Base-by-base conservation (phyloP, 331 rosid genomes). In the Malus hybrid region DNA sequence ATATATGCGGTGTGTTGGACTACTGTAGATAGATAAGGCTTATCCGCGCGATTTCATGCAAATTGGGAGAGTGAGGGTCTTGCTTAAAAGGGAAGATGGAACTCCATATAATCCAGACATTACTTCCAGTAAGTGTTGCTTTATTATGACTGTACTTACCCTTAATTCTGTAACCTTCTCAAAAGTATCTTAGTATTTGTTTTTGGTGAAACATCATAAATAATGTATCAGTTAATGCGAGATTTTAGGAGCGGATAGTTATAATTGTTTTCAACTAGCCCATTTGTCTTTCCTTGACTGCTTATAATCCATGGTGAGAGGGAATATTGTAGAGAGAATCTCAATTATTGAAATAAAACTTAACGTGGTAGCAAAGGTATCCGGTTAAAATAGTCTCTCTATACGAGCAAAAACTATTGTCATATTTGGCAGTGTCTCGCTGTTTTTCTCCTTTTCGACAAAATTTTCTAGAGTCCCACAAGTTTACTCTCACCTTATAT, bases 1-100 rank as follows among this genome's bases (percentile, higher is more conserved):
- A 73, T 16, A 5, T 24, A 10, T 64, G 19, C 11, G 1, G 71
- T 3, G 19, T 71, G 63, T 66, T 80, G 65, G 73, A 67, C 27
- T 79, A 28, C n/a, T 73, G 63, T 85, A 93, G 98, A 73, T 86
- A 32, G 94, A 90, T 57, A 93, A 88, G 85, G 98, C 97, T 71
- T 93, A 93, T 61, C 97, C 97, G 1, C 93, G 96, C 9, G 95
- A 93, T 84, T 93, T 91, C 81, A 87, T 90, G 94, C 96, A 93
- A 87, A 79, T 85, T 71, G 97, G 97, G 75, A 82, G 98, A 77
- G 91, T 91, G 54, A 86, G 98, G 86, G 92, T 86, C 3, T 81
- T 78, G 88, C 89, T 93, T 69, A 91, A 91, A 75, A 91, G 70
- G 81, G 97, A 87, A 65, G 97, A 91, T 78, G 98, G 97, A 16